Percentiles rank a stretch among this genome's conserved stretches.
Conservation (phyloP, 108 stramenopile genomes). For the Pseudonitzschia multistriata region DNA sequence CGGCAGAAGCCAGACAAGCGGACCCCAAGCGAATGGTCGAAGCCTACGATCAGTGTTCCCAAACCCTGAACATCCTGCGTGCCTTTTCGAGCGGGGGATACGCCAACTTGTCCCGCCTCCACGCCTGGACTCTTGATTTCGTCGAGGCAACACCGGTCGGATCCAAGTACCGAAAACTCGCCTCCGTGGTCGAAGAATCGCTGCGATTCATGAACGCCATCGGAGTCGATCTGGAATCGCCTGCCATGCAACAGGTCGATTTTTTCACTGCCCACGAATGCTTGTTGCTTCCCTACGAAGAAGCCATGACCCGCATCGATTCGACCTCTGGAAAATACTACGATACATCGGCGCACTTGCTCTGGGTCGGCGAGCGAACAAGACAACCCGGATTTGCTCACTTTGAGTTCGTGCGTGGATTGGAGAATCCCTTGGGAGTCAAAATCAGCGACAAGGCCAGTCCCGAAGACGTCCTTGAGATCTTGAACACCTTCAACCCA, state of each 20-base stretch:
- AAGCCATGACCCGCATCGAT: constrained; percentile 95
- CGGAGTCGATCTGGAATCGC: constrained; percentile 86
- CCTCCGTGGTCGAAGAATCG: constrained; percentile 90
- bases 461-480: constrained; percentile 89
- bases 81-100: constrained; percentile 95
- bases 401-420: constrained; percentile 95
- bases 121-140: constrained; percentile 98
- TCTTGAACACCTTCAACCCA: constrained; percentile 94
- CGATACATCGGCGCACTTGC: constrained; percentile 98
- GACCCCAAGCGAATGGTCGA: constrained; percentile 81
- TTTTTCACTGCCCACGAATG: constrained; percentile 99
- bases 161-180: constrained; percentile 82
- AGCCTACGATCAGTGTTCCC: constrained; percentile 92
- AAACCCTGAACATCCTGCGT: constrained; percentile 95
- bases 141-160: constrained; percentile 77
- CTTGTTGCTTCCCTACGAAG: constrained; percentile 95
- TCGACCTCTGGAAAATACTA: constrained; percentile 94
- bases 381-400: constrained; percentile 96
- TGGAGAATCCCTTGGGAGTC: constrained; percentile 97
- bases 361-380: constrained; percentile 99
- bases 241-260: constrained; percentile 85
- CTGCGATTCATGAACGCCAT: constrained; percentile 97
- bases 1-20: constrained; percentile 84
- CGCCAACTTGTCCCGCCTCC: constrained; percentile 92
- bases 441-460: constrained; percentile 96